Conservation (phyloP, 345 rosid genomes). For the Melastoma malabathricum region DNA sequence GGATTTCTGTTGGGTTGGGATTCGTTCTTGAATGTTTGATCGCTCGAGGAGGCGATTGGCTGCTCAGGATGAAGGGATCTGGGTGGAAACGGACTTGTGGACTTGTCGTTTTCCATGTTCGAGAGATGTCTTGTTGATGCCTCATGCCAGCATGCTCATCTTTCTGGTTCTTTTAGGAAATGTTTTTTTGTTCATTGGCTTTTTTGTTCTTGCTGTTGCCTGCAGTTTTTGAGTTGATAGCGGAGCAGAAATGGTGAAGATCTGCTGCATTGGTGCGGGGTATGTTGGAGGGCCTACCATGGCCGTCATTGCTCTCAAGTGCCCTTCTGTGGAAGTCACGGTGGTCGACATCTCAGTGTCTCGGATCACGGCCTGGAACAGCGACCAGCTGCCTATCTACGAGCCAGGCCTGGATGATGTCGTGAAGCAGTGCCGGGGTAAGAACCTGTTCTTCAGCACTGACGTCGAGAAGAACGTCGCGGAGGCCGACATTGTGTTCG, state of each 20-base stretch:
- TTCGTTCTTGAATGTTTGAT: no score
- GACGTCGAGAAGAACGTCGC: slow-evolving; percentile 57
- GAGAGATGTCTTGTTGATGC: neutral
- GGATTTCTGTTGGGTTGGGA: no score
- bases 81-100: no score
- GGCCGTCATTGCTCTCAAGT: slow-evolving; percentile 62
- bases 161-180: neutral
- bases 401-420: slow-evolving; percentile 66
- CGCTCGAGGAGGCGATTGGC: no score
- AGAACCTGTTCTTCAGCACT: slow-evolving; percentile 64
- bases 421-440: slow-evolving; percentile 57
- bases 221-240: slow-evolving; percentile 6
- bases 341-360: slow-evolving; percentile 60
- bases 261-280: slow-evolving; percentile 68
- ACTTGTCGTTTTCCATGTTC: neutral
- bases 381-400: slow-evolving; percentile 51
- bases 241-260: slow-evolving; percentile 41
- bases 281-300: slow-evolving; percentile 69
- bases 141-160: neutral
- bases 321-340: slow-evolving; percentile 48
- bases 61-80: no score
- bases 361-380: slow-evolving; percentile 58
- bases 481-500: slow-evolving; percentile 71
- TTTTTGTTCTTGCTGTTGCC: slow-evolving; percentile 2
- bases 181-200: neutral